phyloP scores from a whole-genome alignment of 441 rosid genomes.

The Pelargonium cotyledonis region DNA sequence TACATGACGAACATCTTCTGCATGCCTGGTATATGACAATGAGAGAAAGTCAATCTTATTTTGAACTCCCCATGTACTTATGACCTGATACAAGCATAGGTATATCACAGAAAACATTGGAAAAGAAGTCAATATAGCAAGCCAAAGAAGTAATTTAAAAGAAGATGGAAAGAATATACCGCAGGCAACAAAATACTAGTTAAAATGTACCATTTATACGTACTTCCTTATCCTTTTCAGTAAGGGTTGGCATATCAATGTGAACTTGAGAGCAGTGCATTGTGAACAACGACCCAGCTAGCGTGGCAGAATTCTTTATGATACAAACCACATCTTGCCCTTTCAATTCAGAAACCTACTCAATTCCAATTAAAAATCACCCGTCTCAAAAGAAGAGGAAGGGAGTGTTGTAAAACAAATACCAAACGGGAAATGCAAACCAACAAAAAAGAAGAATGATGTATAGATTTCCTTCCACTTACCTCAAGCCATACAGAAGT shows the following conservation, averaged over 20 bases:
- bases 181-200: too few species aligned
- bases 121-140: conserved; percentile 8
- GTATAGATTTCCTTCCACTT: conserved; percentile 16
- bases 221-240: conserved; percentile 91
- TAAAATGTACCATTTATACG: conserved; percentile 3
- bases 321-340: conserved; percentile 81
- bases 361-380: conserved; percentile 17
- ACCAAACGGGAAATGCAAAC: not conserved
- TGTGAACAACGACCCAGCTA: conserved; percentile 80
- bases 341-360: conserved; percentile 76
- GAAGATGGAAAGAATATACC: not conserved
- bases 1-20: conserved; percentile 95
- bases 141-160: not conserved
- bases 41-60: conserved; percentile 96
- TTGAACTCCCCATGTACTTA: conserved; percentile 85
- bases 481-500: conserved; percentile 99
- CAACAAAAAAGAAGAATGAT: not conserved
- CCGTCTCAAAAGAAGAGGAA: not conserved
- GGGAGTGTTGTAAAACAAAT: not conserved
- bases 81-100: conserved; percentile 40
- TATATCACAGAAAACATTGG: conserved; percentile 3
- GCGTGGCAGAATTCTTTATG: conserved; percentile 79
- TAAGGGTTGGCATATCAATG: conserved; percentile 80
- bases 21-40: conserved; percentile 81
- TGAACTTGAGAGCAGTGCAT: conserved; percentile 82